Base-by-base conservation (phyloP, 345 rosid genomes). In the Noccaea caerulescens region DNA sequence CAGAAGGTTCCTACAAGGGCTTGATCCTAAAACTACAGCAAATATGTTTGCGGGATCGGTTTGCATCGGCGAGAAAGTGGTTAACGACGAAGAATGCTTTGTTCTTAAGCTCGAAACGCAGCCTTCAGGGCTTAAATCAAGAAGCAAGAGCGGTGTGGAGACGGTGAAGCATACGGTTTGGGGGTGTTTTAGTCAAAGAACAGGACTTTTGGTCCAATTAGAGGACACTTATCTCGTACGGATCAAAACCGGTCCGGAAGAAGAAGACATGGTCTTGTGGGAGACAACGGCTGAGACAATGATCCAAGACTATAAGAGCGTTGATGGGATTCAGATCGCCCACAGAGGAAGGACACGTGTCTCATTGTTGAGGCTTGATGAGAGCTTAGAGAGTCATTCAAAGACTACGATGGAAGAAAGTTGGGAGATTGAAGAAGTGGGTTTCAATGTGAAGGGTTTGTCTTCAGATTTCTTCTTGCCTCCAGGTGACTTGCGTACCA, bases 161-260 rank as follows among this genome's bases (percentile, higher is more conserved):
- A 89, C 90, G 14, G 80, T 88, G 14, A 78, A 85, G 63, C 96
- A 88, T 84, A 84, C 95, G 0, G 72, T 94, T 2, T 87, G 89
- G 95, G 99, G 99, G 1, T 82, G 83, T 74, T 94, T 94, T 74
- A 87, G 97, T 74, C 99, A 94, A 72, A 83, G 84, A 83, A 89
- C 93, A 33, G 99, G 99, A n/a, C 83, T 91, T 30, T 43, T 94
- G 11, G 84, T 87, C 57, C 91, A 82, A 14, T 60, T 94, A 36
- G 90, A 94, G 23, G 99, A 94, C 50, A 82, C 87, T 39, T 88
- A 88, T 56, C 80, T 89, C 7, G 80, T 94, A 7, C 68, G 87
- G 51, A 84, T 91, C 60, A 83, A 81, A 66, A 51, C 89, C 20
- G 50, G 83, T 4, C 63, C 34, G 1, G 81, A 80, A 16, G 80